These are phyloP conservation scores for Musa troglodytarum DNA, from an alignment of 176 grass and related monocot species.

Conservation along the genomic window DNA sequence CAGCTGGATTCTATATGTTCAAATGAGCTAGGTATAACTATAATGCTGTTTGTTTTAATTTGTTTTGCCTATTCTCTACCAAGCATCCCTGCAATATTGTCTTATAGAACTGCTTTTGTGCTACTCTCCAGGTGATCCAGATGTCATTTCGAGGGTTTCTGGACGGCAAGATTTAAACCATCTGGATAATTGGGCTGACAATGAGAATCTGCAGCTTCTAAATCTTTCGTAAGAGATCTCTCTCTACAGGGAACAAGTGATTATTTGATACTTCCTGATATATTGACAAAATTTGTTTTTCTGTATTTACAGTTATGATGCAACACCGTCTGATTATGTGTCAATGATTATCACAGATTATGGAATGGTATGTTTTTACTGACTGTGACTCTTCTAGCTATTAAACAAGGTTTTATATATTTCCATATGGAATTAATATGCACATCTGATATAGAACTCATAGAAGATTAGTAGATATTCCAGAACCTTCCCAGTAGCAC, in stretches of 20 bases:
- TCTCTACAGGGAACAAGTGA: neutral
- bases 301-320: conserved; percentile 53
- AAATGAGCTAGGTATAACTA: conserved; percentile 63
- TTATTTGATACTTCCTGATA: conserved; percentile 12
- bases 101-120: conserved; percentile 7
- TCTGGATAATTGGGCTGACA: conserved; percentile 44
- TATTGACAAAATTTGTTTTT: conserved; percentile 21
- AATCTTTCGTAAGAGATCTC: conserved; percentile 57
- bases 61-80: neutral
- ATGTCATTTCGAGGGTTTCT: conserved; percentile 54
- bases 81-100: neutral
- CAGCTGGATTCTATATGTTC: conserved; percentile 83
- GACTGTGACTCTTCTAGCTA: too few species aligned
- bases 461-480: neutral
- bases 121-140: conserved; percentile 60
- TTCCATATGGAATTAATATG: neutral
- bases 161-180: conserved; percentile 32
- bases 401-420: too few species aligned
- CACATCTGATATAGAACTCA: neutral
- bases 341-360: conserved; percentile 89
- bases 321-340: conserved; percentile 69
- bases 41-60: conserved; percentile 9
- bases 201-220: conserved; percentile 57
- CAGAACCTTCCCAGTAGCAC: neutral
- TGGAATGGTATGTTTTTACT: conserved; percentile 55